Base-by-base conservation (phyloP, 768 basidiomycete species). In the Strobilomyces confusus region DNA sequence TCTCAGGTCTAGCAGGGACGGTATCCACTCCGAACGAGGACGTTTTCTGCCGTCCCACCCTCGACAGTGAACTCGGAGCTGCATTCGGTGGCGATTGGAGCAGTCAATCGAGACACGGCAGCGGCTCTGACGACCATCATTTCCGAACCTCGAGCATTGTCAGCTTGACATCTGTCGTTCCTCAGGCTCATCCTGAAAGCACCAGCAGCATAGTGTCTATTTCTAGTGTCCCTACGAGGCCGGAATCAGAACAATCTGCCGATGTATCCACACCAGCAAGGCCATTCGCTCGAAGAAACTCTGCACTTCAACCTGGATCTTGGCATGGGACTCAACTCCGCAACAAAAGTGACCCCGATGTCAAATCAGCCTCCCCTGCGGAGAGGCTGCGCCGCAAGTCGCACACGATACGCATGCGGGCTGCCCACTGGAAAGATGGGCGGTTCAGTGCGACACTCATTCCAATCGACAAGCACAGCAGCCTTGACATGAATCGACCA, bases 1-100 rank as follows among this genome's bases (percentile, higher is more conserved):
- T 57, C 14, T 30, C 48, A 15, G 51, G 47, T 32, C 29, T 54
- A 42, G 20, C 13, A 9, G 59, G 59, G 17, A 50, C 38, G 22
- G 26, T 48, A 17, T 58, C 64, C 5, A 32, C 49, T 44, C 19
- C 45, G 8, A 9, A 37, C 22, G 63, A 45, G 33, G 51, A 49
- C 30, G 20, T 17, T 9, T 19, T 40, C 23, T 38, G 51, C 15
- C 75, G 44, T 5, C 71, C 65, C 12, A 75, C 81, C 2, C 73
- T 87, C 1, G 79, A 80, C 51, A 77, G 75, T 48, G 84, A 88
- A 66, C 73, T 90, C 1, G 83, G 79, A 5, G 75, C 76, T 15
- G 76, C 76, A 55, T 79, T 76, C 69, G 66, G 69, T 33, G 64
- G 59, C 1, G 52, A 44, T 14, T 68, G 66, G 66, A 50, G 58